phyloP scores from a whole-genome alignment of 495 filamentous ascomycete genomes.

The Tuber melanosporum region DNA sequence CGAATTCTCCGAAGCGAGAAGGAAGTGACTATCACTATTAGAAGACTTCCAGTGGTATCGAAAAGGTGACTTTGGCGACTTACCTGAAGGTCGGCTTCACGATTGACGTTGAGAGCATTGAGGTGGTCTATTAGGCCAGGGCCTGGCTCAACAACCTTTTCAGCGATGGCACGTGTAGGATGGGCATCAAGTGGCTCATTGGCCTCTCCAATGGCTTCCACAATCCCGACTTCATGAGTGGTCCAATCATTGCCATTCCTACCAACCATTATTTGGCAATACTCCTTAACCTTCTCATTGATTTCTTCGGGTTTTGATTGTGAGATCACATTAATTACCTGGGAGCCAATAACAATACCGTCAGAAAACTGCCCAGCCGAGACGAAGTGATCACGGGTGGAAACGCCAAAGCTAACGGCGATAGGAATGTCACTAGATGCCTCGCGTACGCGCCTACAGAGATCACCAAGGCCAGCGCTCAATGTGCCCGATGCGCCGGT shows the following conservation, averaged over 20 bases:
- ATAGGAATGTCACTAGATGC: constrained; percentile 86
- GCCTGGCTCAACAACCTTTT: constrained; percentile 52
- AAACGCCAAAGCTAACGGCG: constrained; percentile 91
- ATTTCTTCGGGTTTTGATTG: constrained; percentile 63
- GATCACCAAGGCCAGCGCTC: constrained; percentile 70
- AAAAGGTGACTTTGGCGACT: not conserved
- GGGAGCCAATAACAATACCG: constrained; percentile 91
- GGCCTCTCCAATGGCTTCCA: constrained; percentile 55
- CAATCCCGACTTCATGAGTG: constrained; percentile 57
- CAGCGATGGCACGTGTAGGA: constrained; percentile 58
- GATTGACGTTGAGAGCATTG: constrained; percentile 58
- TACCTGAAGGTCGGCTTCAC: constrained; percentile 41
- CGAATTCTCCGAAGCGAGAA: constrained; percentile 89
- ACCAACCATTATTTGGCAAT: constrained; percentile 76
- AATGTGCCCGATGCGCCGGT: constrained; percentile 82
- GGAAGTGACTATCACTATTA: constrained; percentile 45
- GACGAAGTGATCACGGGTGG: constrained; percentile 88
- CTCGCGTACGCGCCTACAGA: constrained; percentile 76
- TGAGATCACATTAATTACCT: constrained; percentile 75
- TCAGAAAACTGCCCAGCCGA: constrained; percentile 77
- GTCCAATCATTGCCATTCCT: constrained; percentile 48
- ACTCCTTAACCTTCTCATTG: constrained; percentile 72
- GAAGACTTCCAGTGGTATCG: not conserved
- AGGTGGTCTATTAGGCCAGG: constrained; percentile 65
- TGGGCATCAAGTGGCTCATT: constrained; percentile 49